A percentile compares a stretch with the other conserved stretches of the same genome.
Evolutionary conservation across 257 asterid genomes (phyloP).

Genomic region (Scutellaria barbata): DNA sequence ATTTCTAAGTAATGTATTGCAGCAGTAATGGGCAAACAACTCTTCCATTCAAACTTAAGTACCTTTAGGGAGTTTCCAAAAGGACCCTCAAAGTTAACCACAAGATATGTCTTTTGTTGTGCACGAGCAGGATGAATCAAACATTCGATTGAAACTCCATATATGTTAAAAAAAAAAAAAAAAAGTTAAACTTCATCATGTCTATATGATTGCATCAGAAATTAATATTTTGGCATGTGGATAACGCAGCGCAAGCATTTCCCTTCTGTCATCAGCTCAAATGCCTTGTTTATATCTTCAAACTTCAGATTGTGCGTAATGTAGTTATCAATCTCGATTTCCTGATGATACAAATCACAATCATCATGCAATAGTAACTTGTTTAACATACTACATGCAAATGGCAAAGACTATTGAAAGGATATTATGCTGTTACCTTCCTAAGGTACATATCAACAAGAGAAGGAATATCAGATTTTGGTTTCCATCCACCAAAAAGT

Average conservation of each 20-base stretch:
- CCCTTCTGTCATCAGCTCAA: constrained; percentile 74
- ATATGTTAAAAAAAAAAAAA: too few relatives aligned
- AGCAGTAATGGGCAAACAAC: not conserved
- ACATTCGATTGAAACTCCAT: too few relatives aligned
- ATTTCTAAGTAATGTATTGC: not conserved
- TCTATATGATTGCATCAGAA: not conserved
- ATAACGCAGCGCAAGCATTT: constrained; percentile 94
- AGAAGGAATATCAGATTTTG: constrained; percentile 88
- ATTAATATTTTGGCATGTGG: constrained; percentile 59
- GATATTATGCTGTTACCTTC: constrained; percentile 52
- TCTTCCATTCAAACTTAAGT: not conserved
- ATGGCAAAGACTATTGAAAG: not conserved
- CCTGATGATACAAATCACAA: constrained; percentile 49
- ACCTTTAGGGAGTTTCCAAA: not conserved
- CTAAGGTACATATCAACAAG: constrained; percentile 79
- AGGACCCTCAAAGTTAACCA: too few relatives aligned
- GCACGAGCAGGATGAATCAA: not conserved
- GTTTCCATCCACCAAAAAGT: constrained; percentile 96
- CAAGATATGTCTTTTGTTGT: too few relatives aligned
- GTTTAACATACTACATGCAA: constrained; percentile 2
- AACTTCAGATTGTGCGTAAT: constrained; percentile 70
- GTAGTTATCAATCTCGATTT: constrained; percentile 73
- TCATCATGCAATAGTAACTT: not conserved
- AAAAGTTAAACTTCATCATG: too few relatives aligned
- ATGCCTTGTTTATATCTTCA: constrained; percentile 83